Percentiles rank a stretch among this genome's conserved stretches.
These are phyloP conservation scores for Pisolithus tinctorius DNA, from an alignment of 768 basidiomycete genomes.

Conservation along the genomic window DNA sequence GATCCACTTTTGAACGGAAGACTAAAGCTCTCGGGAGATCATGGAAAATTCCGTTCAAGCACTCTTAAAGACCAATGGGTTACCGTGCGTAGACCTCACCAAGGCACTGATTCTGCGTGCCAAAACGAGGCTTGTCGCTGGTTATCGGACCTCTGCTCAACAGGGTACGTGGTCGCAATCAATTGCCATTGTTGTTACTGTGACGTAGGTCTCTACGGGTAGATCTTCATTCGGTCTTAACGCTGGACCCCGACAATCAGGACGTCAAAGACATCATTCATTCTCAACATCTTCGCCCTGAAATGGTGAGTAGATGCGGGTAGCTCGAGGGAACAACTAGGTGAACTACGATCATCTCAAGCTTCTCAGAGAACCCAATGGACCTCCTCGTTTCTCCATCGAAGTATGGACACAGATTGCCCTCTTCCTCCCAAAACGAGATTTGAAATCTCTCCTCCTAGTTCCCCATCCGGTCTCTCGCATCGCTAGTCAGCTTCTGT, in stretches of 20 bases:
- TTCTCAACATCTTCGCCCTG: slow-evolving; percentile 43
- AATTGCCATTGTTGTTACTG: neutral
- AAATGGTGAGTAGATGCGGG: slow-evolving; percentile 39
- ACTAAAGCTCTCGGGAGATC: slow-evolving; percentile 43
- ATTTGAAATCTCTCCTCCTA: slow-evolving; percentile 57
- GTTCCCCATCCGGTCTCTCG: slow-evolving; percentile 63
- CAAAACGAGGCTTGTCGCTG: slow-evolving; percentile 55
- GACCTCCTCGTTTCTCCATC: slow-evolving; percentile 50
- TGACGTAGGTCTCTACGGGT: neutral
- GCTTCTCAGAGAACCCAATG: slow-evolving; percentile 32
- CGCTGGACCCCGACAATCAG: slow-evolving; percentile 59
- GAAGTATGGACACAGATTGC: slow-evolving; percentile 74
- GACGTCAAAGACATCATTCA: slow-evolving; percentile 59
- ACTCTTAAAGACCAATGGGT: slow-evolving; percentile 50
- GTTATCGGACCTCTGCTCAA: slow-evolving; percentile 54
- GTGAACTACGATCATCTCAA: slow-evolving; percentile 2
- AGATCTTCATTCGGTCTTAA: slow-evolving; percentile 65
- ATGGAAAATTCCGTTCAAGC: slow-evolving; percentile 75
- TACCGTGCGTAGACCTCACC: slow-evolving; percentile 44
- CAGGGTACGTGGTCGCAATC: slow-evolving; percentile 39
- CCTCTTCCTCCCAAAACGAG: slow-evolving; percentile 51
- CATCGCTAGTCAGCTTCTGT: slow-evolving; percentile 62
- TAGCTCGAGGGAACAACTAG: neutral
- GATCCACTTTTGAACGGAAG: slow-evolving; percentile 1
- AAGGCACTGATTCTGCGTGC: slow-evolving; percentile 62